Evolutionary conservation across 495 filamentous ascomycete species (phyloP).

Genomic region (Neurospora africana): DNA sequence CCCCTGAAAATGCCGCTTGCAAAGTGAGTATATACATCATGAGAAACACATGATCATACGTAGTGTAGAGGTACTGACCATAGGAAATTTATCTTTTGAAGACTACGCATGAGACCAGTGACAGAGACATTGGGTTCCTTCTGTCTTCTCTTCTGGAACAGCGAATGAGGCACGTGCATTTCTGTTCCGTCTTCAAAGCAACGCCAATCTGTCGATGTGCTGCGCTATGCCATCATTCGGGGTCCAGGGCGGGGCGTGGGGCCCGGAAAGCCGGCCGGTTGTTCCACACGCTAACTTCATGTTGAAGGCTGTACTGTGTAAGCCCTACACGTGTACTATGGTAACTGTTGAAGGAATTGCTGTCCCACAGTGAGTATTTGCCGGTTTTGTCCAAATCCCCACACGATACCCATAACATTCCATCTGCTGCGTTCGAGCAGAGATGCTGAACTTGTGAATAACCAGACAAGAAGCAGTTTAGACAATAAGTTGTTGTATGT

Average conservation of each 20-base stretch:
- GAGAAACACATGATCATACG: background rate
- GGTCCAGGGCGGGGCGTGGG: background rate
- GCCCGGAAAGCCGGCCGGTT: background rate
- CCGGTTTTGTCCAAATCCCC: background rate
- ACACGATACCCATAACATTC: background rate
- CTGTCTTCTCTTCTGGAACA: background rate
- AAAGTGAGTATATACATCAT: background rate
- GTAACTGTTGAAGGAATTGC: background rate
- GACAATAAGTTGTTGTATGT: background rate
- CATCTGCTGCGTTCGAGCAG: background rate
- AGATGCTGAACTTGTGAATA: background rate
- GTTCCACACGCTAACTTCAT: background rate
- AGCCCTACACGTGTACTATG: background rate
- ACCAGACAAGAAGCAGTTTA: background rate
- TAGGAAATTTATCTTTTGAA: background rate
- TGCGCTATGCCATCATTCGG: conserved; percentile 8
- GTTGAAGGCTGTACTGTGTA: background rate
- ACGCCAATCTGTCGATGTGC: background rate
- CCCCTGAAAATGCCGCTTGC: background rate
- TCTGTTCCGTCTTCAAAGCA: background rate
- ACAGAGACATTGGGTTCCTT: background rate
- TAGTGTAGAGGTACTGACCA: too few relatives aligned
- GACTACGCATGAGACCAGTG: background rate
- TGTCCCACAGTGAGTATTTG: background rate
- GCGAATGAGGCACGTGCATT: background rate